Conservation (phyloP, 148 eudicot genomes). For the Talinum fruticosum region DNA sequence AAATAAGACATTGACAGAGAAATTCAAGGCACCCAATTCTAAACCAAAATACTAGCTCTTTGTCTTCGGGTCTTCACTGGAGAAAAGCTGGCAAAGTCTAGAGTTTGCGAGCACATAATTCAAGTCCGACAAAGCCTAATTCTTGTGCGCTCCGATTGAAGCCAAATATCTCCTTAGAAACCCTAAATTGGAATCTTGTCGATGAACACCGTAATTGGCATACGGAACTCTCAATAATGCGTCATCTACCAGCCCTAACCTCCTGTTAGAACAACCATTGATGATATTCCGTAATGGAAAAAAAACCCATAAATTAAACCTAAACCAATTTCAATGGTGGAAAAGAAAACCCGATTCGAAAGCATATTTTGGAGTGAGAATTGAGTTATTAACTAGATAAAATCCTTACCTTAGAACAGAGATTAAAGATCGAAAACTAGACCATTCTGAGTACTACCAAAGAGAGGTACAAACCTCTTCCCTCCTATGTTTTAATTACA, state of each 20-base stretch:
- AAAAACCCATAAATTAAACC: conserved; percentile 1
- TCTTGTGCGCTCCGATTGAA: conserved; percentile 41
- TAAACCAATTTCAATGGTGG: conserved; percentile 9
- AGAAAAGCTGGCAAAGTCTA: conserved; percentile 51
- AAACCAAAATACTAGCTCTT: conserved; percentile 46
- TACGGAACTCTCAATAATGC: conserved; percentile 21
- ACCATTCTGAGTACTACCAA: no score
- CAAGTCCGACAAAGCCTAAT: conserved; percentile 42
- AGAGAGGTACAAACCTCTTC: no score
- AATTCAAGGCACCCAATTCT: background rate
- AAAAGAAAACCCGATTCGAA: background rate
- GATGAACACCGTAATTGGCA: conserved; percentile 21
- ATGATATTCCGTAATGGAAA: conserved; percentile 47
- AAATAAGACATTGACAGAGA: conserved; percentile 1
- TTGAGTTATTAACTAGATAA: background rate
- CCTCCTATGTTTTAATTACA: no score
- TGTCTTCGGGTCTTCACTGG: conserved; percentile 71
- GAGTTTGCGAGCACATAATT: conserved; percentile 46
- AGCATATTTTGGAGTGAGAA: background rate
- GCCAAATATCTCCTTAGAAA: conserved; percentile 63
- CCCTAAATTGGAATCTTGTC: conserved; percentile 48
- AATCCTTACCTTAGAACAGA: conserved; percentile 41
- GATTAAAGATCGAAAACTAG: no score
- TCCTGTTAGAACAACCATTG: conserved; percentile 41
- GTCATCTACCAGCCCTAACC: conserved; percentile 32